Evolutionary conservation across 805 yeast species (phyloP), one percentile per base, ranked within the genome.

Genomic region (Vanderwaltozyma polyspora): DNA sequence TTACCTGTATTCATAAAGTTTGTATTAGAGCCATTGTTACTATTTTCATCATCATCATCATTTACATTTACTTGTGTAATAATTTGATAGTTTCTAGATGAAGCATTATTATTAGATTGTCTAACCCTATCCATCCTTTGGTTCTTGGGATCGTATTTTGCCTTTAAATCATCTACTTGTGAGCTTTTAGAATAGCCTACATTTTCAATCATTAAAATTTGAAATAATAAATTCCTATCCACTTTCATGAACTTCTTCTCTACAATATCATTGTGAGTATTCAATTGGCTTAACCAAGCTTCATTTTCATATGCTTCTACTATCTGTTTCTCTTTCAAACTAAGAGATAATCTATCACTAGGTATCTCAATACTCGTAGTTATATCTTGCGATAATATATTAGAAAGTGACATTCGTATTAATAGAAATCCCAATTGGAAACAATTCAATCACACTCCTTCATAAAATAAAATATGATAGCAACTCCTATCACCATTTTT

Each of bases 71-170:
- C 67, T 19, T 72, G 69, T 15, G 73, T 57, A 21, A 73, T 66
- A 12, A 74, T 56, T 28, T 51, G 50, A 12, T 32, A 42, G 42
- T 11, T 41, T 32, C 51, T 48, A 14, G 8, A 19, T 6, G 26
- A 7, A 6, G 11, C 12, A 5, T 25, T 32, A 14, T 11, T 27
- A 3, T 32, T 14, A 7, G 23, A 6, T 12, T 25, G 27, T 33
- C 37, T 27, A 28, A 77, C 52, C 18, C 78, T 55, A 52, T 79
- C 89, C 2, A 72, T 74, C 12, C 71, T 70, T 3, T 71, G 76
- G n/a, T 63, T 66, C 40, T 70, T 74, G 2, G 76, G 73, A 45
- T 79, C 76, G n/a, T 68, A 57, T 33, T 59, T 54, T 23, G 67
- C 66, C 16, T 58, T 59, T 53, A 80, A 59, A 5, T 66, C 69